Evolutionary conservation across 2,329 filamentous ascomycete species (phyloP), one percentile per base, ranked within the genome.

Genomic region (Nemania diffusa): DNA sequence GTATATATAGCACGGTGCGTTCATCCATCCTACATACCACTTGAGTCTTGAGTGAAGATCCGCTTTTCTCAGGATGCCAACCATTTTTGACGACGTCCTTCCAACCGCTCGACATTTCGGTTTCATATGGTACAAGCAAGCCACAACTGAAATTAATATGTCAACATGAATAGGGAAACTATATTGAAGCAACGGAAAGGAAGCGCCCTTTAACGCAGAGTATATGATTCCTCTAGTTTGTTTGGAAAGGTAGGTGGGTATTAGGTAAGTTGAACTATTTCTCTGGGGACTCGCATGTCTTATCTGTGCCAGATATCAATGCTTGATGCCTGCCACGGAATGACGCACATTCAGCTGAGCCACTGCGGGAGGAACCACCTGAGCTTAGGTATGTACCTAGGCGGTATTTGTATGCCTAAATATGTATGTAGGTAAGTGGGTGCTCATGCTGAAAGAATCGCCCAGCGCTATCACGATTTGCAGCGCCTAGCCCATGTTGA

Each of bases 41-140:
- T 73, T 83, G 81, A 55, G 78, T 79, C 73, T 78, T 84, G 55
- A 87, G 55, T 0, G 75, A 70, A 7, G 74, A 73, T 29, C 79
- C 80, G 48, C 76, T 75, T 71, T 84, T 85, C 61, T 86, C 84
- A 2, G 84, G 81, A 66, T 84, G 83, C 84, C 84, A 87, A 6
- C 84, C 82, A n/a, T 81, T 80, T 74, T 87, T 87, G 68, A 84
- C 77, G 17, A 84, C 74, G 50, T 81, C 80, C 69, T 83, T 84
- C 76, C 83, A 81, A 57, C 81, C 81, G 24, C 57, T 27, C 11
- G 82, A 79, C 83, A 85, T 85, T 67, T 55, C 15, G 51, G 42
- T n/a, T 27, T 26, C 29, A n/a, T 50, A 48, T n/a, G 11, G 51
- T 32, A 48, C 20, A 26, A 32, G 13, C 40, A 27, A 34, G 13